Percentiles rank a stretch among this genome's conserved stretches.
These are phyloP conservation scores for Rhazya stricta DNA, from an alignment of 257 asterid species.

Conservation along the genomic window DNA sequence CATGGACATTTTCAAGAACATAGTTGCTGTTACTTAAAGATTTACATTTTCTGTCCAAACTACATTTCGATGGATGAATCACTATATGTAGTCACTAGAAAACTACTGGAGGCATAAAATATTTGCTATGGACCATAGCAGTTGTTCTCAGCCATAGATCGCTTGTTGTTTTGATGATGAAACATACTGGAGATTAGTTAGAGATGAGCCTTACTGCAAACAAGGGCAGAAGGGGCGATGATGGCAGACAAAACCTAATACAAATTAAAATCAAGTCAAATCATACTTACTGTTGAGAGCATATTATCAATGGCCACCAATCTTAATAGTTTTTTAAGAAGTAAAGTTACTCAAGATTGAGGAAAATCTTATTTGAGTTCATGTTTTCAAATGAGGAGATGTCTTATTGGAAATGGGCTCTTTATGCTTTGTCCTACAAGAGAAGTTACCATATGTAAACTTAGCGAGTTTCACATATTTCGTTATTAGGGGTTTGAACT, in stretches of 20 bases:
- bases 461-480: no score
- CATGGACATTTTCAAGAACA: neutral
- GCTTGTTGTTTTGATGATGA: neutral
- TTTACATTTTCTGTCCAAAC: neutral
- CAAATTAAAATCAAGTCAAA: constrained; percentile 5
- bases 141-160: neutral
- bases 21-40: neutral
- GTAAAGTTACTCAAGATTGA: constrained; percentile 3
- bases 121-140: neutral
- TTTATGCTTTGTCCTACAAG: no score
- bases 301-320: neutral
- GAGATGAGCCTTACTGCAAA: neutral
- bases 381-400: neutral
- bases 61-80: neutral
- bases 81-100: neutral
- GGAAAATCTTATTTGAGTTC: neutral
- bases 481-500: no score
- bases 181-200: neutral
- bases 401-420: no score
- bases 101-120: neutral
- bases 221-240: neutral
- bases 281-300: neutral
- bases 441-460: no score
- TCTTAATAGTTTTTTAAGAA: neutral
- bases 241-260: constrained; percentile 5